Evolutionary conservation across 176 grass and related monocot species (phyloP), one percentile per base, ranked within the genome.

Genomic region (Aegilops speltoides): DNA sequence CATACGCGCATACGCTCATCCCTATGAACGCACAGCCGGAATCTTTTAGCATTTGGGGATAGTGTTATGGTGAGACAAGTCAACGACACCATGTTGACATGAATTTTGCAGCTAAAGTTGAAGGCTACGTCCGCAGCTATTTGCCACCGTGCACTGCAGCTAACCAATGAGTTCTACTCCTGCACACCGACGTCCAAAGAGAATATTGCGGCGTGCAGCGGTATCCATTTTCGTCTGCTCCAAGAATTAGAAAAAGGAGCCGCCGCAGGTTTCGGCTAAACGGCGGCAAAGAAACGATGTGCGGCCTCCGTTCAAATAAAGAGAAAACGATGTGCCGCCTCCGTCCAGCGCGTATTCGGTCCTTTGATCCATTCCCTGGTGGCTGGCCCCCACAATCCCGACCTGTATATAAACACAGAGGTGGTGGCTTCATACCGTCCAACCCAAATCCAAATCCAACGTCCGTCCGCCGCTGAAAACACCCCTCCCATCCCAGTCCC

Each of bases 371-470:
- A 54, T 54, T 54, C 50, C 50, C 50, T 54, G 50, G 50, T 54
- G 15, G 16, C 19, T 59, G 36, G 33, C 37, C 36, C 8, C 17
- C 67, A 71, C 11, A 73, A 25, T 5, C 0, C 22, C 12, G 13
- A 28, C 83, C 66, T 84, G 83, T 84, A 84, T 71, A 69, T 28
- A 77, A 12, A 20, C 19, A 1, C 23, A 10, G 61, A 8, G 13
- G 26, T 10, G 15, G 23, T 23, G 3, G 43, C 24, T 29, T 81
- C 64, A 50, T 63, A 64, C 81, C 76, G 61, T 25, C 61, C 50
- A 17, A 73, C 23, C 14, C 8, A 77, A 81, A 14, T 41, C 23
- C 41, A 3, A 77, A 81, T 77, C 76, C 85, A 81, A 48, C 83
- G 65, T 70, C 74, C 43, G 52, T 8, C 54, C 54, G 19, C 54